Base-by-base conservation (phyloP, 129 eudicot genomes). In the Pseudognaphalium luteoalbum region DNA sequence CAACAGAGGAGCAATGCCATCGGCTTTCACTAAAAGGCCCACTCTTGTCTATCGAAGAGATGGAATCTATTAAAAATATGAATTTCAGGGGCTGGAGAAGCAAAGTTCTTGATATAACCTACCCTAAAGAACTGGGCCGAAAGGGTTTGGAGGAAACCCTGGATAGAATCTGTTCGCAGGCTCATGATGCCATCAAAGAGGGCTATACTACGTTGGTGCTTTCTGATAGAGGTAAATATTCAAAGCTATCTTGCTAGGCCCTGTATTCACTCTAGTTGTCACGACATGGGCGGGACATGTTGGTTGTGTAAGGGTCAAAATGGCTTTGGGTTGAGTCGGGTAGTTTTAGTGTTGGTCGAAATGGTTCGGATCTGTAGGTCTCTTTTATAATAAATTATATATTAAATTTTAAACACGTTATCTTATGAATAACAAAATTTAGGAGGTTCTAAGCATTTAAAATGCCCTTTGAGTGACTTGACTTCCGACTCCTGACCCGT, bases 1-100 rank as follows among this genome's bases (percentile, higher is more conserved):
- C 92, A 50, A 89, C 99, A 11, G 99, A 95, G 75, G 96, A 85
- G 51, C 99, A 95, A 77, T 95, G 99, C 68, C 97, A 91, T 62
- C 94, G 99, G 7, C 94, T 95, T 37, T 95, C 99, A 25, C 77
- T 95, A 7, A 95, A 91, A 83, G 99, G 99, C 21, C 97, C 99
- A 20, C 90, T 95, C 56, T 71, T 95, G 62, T 83, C 99, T 32
- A 85, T 89, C 28, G 92, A 95, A 67, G 94, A 95, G 72, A 91
- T 87, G 96, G 97, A 95, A 73, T 94, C 99, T 52, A 73, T 95
- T 50, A 95, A 95, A 76, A 89, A 91, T 59, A 95, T 95, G 99
- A 86, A 91, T 70, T 90, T 81, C 72, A 80, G 97, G 84, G 99
- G 99, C 15, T 95, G 99, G 99, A 85, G 92, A 59, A 95, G 99